Evolutionary conservation across 2,329 filamentous ascomycete species (phyloP).

Genomic region (Aspergillus brunneoviolaceus): DNA sequence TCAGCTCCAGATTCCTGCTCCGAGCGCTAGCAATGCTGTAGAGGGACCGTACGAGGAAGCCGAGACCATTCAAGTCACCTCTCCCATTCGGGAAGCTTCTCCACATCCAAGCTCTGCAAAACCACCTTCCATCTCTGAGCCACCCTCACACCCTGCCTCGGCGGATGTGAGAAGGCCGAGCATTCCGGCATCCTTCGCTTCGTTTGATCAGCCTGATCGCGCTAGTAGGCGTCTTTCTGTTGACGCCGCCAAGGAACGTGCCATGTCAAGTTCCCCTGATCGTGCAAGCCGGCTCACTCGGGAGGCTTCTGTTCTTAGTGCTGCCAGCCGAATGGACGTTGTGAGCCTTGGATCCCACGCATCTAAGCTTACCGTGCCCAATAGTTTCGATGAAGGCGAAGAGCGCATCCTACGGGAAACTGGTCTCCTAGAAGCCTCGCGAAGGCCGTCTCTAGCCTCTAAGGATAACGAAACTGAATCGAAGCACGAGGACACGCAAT

Average conservation of each 20-base stretch:
- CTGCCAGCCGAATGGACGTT: constrained; percentile 36
- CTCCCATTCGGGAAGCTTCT: constrained; percentile 15
- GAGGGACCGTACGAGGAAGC: constrained; percentile 4
- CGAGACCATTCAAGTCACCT: constrained; percentile 10
- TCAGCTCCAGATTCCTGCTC: constrained; percentile 19
- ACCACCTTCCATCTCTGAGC: constrained; percentile 19
- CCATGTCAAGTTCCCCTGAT: constrained; percentile 26
- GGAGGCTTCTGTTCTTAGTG: constrained; percentile 41
- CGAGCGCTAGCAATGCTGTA: constrained; percentile 19
- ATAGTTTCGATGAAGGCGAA: constrained; percentile 63
- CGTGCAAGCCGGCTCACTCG: constrained; percentile 33
- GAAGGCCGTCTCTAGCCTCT: constrained; percentile 40
- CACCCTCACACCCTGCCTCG: constrained; percentile 22
- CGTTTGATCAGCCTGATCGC: constrained; percentile 29
- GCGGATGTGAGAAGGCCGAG: constrained; percentile 34
- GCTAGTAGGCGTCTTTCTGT: constrained; percentile 30
- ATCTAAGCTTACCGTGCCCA: constrained; percentile 36
- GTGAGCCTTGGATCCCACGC: constrained; percentile 35
- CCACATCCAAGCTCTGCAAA: constrained; percentile 16
- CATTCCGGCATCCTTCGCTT: constrained; percentile 32
- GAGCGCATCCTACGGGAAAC: constrained; percentile 66
- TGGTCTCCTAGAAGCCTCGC: constrained; percentile 58
- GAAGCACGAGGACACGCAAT: constrained; percentile 39
- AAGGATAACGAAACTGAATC: constrained; percentile 46
- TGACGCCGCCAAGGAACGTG: constrained; percentile 28